Evolutionary conservation across 2,329 filamentous ascomycete species (phyloP).

Genomic region (Sporothrix pallida): DNA sequence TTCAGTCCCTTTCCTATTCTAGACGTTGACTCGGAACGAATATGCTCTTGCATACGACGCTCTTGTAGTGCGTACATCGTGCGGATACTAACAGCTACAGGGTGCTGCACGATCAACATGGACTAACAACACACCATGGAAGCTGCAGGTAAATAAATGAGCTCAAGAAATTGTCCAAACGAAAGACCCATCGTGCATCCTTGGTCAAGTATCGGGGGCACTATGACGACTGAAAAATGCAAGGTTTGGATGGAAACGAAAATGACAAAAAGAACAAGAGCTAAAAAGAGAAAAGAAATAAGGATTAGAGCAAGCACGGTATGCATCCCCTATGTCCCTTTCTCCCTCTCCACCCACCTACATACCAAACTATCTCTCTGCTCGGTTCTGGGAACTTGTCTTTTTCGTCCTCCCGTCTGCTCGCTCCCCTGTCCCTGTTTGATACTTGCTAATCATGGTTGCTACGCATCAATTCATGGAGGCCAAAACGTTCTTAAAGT

Average conservation of each 20-base stretch:
- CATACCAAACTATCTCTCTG: slow-evolving; percentile 28
- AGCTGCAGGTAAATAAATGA: not conserved
- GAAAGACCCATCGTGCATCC: not conserved
- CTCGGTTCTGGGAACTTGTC: slow-evolving; percentile 29
- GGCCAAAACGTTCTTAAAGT: slow-evolving; percentile 29
- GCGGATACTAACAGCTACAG: not conserved
- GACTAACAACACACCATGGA: slow-evolving; percentile 16
- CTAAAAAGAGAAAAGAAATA: not conserved
- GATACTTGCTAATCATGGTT: slow-evolving; percentile 31
- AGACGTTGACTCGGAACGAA: slow-evolving; percentile 13
- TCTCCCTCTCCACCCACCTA: slow-evolving; percentile 24
- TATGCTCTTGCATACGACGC: slow-evolving; percentile 3
- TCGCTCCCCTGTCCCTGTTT: slow-evolving; percentile 31
- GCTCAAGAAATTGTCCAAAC: not conserved
- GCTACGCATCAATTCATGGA: slow-evolving; percentile 31
- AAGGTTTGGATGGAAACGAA: slow-evolving; percentile 23
- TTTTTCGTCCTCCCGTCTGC: slow-evolving; percentile 28
- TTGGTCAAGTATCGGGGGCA: not conserved
- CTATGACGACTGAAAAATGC: not conserved
- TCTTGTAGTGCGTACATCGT: too few species aligned
- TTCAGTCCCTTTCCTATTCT: slow-evolving; percentile 24
- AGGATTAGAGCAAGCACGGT: not conserved
- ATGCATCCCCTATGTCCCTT: slow-evolving; percentile 3
- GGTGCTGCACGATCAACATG: not conserved
- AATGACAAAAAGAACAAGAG: not conserved